phyloP scores from a whole-genome alignment of 768 basidiomycete species.

The Trametes maxima region DNA sequence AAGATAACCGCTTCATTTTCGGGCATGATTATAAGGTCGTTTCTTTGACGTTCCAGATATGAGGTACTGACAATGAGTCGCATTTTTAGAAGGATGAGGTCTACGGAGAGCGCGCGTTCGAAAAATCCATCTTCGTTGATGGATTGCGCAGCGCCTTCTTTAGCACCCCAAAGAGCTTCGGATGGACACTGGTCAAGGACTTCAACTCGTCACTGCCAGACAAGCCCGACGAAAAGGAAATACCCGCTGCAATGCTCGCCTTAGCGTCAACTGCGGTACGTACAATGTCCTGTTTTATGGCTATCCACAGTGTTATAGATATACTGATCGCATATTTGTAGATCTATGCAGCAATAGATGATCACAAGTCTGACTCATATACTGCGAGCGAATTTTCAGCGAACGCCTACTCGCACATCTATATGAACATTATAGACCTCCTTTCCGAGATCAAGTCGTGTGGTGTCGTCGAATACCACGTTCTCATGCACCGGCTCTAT shows the following conservation, averaged over 20 bases:
- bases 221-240: conserved; percentile 12
- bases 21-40: too few relatives aligned
- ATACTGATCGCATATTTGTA: background rate
- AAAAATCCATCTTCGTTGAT: background rate
- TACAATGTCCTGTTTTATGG: background rate
- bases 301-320: background rate
- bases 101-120: background rate
- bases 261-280: conserved; percentile 1
- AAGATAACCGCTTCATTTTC: too few relatives aligned
- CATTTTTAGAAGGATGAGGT: background rate
- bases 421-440: background rate
- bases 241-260: conserved; percentile 4
- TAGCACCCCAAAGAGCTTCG: background rate
- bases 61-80: too few relatives aligned
- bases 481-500: background rate
- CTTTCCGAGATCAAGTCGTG: background rate
- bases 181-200: background rate
- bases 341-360: background rate
- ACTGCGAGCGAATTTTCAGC: background rate
- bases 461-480: background rate
- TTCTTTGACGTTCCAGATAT: too few relatives aligned
- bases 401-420: background rate
- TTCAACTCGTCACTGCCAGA: background rate
- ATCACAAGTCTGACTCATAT: background rate
- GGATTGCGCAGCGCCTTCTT: background rate